Conservation (phyloP, 306 rosid genomes). For the Pyrus betulifolia region DNA sequence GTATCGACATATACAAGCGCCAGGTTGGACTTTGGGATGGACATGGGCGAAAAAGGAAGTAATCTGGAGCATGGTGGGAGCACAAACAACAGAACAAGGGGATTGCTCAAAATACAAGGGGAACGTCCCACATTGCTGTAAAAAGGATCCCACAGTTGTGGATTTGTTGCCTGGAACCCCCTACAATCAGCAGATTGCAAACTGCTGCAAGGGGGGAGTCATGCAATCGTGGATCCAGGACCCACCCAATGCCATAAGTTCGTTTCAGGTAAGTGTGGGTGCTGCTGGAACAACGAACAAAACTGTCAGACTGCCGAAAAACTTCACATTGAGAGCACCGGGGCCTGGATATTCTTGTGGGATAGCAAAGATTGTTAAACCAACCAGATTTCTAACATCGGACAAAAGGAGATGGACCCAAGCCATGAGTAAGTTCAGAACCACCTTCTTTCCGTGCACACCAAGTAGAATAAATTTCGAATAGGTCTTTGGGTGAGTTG, state of each 20-base stretch:
- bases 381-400: slow-evolving; percentile 48
- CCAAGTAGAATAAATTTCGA: neutral
- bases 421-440: slow-evolving; percentile 69
- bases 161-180: slow-evolving; percentile 94
- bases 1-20: slow-evolving; percentile 85
- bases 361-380: slow-evolving; percentile 59
- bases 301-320: slow-evolving; percentile 70
- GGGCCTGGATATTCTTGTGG: slow-evolving; percentile 91
- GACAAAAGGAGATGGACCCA: slow-evolving; percentile 84
- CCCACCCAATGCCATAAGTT: slow-evolving; percentile 57
- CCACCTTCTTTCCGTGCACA: neutral
- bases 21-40: slow-evolving; percentile 94
- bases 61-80: slow-evolving; percentile 88
- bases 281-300: slow-evolving; percentile 88
- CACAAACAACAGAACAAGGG: slow-evolving; percentile 90
- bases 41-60: slow-evolving; percentile 98
- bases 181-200: slow-evolving; percentile 85
- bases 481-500: neutral
- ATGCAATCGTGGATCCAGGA: slow-evolving; percentile 79
- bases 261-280: slow-evolving; percentile 92
- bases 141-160: slow-evolving; percentile 77
- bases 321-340: slow-evolving; percentile 78
- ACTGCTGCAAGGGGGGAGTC: slow-evolving; percentile 95
- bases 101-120: slow-evolving; percentile 85
- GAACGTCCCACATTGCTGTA: slow-evolving; percentile 78